These are phyloP conservation scores for Styphnolobium japonicum DNA, from an alignment of 306 rosid species.

Conservation along the genomic window DNA sequence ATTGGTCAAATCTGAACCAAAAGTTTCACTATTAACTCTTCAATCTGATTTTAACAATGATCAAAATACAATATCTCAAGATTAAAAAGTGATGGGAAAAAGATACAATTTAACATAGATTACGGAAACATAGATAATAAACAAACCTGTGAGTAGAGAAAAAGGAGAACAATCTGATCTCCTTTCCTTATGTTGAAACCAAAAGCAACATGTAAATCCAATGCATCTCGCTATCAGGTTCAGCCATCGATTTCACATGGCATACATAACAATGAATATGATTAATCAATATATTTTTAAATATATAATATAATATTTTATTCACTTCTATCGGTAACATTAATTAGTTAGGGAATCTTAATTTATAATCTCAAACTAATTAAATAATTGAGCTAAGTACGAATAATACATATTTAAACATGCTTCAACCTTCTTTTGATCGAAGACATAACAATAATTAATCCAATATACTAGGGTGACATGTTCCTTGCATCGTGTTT, in stretches of 20 bases:
- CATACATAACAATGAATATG: slow-evolving; percentile 19
- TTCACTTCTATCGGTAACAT: not conserved
- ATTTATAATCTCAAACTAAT: slow-evolving; percentile 21
- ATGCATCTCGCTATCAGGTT: slow-evolving; percentile 11
- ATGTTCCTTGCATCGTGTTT: slow-evolving; percentile 30
- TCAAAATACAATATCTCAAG: too few species aligned
- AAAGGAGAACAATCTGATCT: not conserved
- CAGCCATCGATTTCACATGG: slow-evolving; percentile 44
- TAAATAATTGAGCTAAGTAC: not conserved
- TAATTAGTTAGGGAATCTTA: too few species aligned
- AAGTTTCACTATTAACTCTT: too few species aligned
- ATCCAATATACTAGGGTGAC: slow-evolving; percentile 28
- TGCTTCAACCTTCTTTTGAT: slow-evolving; percentile 18
- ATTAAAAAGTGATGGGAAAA: too few species aligned
- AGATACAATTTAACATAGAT: too few species aligned
- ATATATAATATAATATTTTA: not conserved
- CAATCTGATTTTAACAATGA: too few species aligned
- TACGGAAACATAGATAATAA: not conserved
- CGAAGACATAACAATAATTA: not conserved
- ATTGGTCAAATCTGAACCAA: too few species aligned
- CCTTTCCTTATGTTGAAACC: slow-evolving; percentile 7
- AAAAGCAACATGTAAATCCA: slow-evolving; percentile 24
- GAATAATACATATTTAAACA: not conserved
- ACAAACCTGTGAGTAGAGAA: not conserved
- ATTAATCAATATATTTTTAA: not conserved